phyloP scores from a whole-genome alignment of 2,329 filamentous ascomycete species.

The Gnomoniopsis smithogilvyi region DNA sequence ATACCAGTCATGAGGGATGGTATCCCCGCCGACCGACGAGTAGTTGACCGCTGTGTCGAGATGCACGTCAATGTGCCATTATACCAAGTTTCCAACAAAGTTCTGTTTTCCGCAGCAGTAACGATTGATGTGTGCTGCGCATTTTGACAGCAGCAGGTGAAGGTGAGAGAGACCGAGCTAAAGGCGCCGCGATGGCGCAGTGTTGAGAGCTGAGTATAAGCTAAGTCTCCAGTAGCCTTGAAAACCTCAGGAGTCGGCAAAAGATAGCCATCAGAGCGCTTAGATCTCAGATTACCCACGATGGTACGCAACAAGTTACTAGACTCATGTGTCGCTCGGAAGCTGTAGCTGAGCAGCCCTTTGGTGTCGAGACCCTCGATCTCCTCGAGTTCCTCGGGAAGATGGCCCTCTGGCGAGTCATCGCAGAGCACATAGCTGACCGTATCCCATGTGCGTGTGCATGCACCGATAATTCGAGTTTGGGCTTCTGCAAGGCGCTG shows the following conservation, averaged over 20 bases:
- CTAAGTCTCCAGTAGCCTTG: constrained; percentile 64
- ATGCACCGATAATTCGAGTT: constrained; percentile 54
- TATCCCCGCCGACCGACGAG: constrained; percentile 86
- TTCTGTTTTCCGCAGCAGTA: constrained; percentile 30
- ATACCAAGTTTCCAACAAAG: constrained; percentile 68
- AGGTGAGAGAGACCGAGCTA: constrained; percentile 87
- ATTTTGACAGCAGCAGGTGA: constrained; percentile 73
- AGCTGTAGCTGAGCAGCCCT: constrained; percentile 89
- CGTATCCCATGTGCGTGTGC: constrained; percentile 70
- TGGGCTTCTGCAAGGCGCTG: constrained; percentile 41
- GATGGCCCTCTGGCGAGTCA: constrained; percentile 88
- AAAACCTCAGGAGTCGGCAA: constrained; percentile 55
- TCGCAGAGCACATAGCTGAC: constrained; percentile 81
- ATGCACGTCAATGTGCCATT: constrained; percentile 68
- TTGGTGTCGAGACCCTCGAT: constrained; percentile 75
- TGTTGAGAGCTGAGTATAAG: constrained; percentile 78
- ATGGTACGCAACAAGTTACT: constrained; percentile 71
- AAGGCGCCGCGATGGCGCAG: constrained; percentile 90
- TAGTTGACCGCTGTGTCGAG: constrained; percentile 73
- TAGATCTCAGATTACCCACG: constrained; percentile 50
- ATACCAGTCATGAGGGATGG: constrained; percentile 84
- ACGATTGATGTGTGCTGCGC: constrained; percentile 43
- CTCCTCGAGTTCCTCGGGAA: constrained; percentile 73
- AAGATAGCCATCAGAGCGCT: constrained; percentile 39
- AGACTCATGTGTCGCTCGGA: constrained; percentile 90